Conservation (phyloP, 257 asterid species). For the Oldenlandia corymbosa region DNA sequence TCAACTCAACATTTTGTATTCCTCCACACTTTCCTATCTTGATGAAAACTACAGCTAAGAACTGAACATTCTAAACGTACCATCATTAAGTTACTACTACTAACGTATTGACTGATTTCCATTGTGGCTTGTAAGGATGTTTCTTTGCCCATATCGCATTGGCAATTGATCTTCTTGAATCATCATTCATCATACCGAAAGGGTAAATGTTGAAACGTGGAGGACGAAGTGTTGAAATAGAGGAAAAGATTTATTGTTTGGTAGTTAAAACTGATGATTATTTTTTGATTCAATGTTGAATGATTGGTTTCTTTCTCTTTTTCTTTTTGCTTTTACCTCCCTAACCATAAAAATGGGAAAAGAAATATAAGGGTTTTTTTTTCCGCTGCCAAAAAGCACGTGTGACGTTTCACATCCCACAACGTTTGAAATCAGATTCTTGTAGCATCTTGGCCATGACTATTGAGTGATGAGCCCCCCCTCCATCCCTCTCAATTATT, state of each 20-base stretch:
- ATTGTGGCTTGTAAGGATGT: too few relatives aligned
- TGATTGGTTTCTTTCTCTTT: not conserved
- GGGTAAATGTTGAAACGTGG: too few relatives aligned
- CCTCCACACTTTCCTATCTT: too few relatives aligned
- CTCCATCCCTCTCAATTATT: constrained; percentile 22
- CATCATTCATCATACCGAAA: too few relatives aligned
- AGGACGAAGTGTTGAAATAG: not conserved
- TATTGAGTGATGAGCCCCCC: not conserved
- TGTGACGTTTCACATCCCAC: constrained; percentile 8
- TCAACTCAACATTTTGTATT: too few relatives aligned
- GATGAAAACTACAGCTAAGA: too few relatives aligned
- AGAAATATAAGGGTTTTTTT: too few relatives aligned
- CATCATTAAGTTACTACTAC: not conserved
- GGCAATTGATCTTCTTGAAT: too few relatives aligned
- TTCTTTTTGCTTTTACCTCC: too few relatives aligned
- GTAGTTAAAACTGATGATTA: not conserved
- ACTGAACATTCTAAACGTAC: not conserved
- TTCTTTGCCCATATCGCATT: too few relatives aligned
- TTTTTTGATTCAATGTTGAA: not conserved
- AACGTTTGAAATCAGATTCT: constrained; percentile 16
- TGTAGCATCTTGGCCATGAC: constrained; percentile 22
- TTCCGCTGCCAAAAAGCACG: not conserved
- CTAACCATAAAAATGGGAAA: not conserved
- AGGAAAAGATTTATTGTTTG: not conserved
- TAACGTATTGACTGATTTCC: not conserved